Base-by-base conservation (phyloP, 2,329 filamentous ascomycete species). In the Curvularia sp. region DNA sequence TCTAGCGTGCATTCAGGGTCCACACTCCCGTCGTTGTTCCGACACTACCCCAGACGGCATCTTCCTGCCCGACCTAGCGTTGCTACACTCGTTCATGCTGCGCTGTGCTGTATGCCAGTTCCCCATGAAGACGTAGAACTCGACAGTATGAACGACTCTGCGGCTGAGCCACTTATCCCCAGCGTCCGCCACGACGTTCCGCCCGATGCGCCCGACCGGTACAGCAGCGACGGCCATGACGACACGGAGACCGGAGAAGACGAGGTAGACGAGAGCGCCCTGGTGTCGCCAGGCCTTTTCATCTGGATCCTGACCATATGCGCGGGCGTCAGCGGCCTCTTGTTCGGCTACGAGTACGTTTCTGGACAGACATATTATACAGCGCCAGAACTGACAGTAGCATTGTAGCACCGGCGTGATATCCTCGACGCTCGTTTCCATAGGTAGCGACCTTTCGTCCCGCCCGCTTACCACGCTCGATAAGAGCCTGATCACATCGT, bases 281-380 rank as follows among this genome's bases (percentile, higher is more conserved):
- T 76, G n/a, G 44, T 63, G 1, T 58, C 66, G 4, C 71, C 76
- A 0, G 71, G 75, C 0, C 43, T 54, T 7, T 86, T 87, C 56
- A 82, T 86, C 39, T 86, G 83, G 82, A 75, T 78, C 4, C 73
- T 88, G 50, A 86, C 85, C 0, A 77, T 86, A 44, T 83, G 84
- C 22, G 85, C 85, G 6, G 84, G 84, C 4, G 80, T 88, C 13
- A 84, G 81, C 50, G 85, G 85, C 3, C 73, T 88, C 13, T 73
- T 88, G 15, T 88, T 88, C 75, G 86, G 86, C 55, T 88, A 86
- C 68, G 86, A 88, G 83, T 85, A 77, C 3, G 70, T 69, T 43
- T 9, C 55, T 24, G 26, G 4, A n/a, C 7, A 9, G 28, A 10
- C 7, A n/a, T 8, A 7, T 8, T 28, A 18, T 38, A 13, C 13